Conservation (phyloP, 306 rosid species). For the Arachis hypogaea region DNA sequence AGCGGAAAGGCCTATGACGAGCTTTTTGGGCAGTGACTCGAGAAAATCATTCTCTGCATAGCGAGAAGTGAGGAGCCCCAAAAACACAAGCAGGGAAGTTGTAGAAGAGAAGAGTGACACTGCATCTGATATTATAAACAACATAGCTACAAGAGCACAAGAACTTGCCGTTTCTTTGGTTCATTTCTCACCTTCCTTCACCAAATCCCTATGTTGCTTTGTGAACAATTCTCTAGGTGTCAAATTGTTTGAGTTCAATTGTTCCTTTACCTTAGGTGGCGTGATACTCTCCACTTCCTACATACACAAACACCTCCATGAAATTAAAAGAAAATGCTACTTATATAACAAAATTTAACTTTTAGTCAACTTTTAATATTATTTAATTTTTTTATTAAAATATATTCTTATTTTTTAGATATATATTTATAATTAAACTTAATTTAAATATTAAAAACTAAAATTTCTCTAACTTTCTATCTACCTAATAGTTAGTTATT, state of each 20-base stretch:
- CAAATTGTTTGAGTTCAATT: rapidly evolving
- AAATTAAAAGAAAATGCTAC: no score
- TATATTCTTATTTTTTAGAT: no score
- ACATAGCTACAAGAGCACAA: background rate
- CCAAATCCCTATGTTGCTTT: background rate
- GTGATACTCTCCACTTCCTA: conserved; percentile 18
- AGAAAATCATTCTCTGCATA: conserved; percentile 16
- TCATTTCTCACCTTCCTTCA: background rate
- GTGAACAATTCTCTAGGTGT: background rate
- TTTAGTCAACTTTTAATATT: no score
- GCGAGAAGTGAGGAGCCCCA: background rate
- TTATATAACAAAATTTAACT: no score
- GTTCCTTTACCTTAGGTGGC: background rate
- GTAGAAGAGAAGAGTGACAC: conserved; percentile 6
- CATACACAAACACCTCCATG: background rate
- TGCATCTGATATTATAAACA: background rate
- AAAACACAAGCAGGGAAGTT: conserved; percentile 9
- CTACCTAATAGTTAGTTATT: no score
- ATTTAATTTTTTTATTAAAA: no score
- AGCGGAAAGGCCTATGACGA: background rate
- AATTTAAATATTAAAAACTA: no score
- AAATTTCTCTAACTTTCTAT: no score
- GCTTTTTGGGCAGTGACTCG: background rate
- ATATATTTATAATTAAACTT: no score
- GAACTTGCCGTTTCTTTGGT: background rate